Evolutionary conservation across 129 eudicot genomes (phyloP).

Genomic region (Cynara cardunculus): DNA sequence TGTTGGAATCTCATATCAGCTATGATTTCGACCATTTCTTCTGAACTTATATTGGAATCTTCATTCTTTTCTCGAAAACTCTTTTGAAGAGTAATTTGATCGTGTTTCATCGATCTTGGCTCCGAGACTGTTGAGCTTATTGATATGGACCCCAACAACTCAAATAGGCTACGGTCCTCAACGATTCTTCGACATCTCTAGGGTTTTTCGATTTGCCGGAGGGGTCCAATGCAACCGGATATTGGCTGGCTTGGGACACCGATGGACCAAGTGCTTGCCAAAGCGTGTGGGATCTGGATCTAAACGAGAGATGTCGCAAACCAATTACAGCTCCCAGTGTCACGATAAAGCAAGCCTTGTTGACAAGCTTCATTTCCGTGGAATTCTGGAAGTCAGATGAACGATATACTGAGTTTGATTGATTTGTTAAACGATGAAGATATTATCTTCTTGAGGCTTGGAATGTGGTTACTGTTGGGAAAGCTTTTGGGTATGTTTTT

Average conservation of each 20-base stretch:
- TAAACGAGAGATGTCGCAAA: constrained; percentile 15
- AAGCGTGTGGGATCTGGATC: constrained; percentile 20
- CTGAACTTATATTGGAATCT: neutral
- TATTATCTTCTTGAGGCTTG: neutral
- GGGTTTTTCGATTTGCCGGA: constrained; percentile 4
- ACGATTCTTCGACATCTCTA: constrained; percentile 32
- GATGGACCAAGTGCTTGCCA: constrained; percentile 33
- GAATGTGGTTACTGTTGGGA: neutral
- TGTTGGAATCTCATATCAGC: neutral
- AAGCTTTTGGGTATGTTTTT: neutral
- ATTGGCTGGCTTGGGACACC: constrained; percentile 19
- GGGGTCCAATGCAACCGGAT: constrained; percentile 7
- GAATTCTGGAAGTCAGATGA: neutral
- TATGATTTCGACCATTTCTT: neutral
- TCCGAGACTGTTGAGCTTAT: constrained; percentile 8
- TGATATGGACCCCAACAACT: constrained; percentile 64
- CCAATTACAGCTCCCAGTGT: constrained; percentile 34
- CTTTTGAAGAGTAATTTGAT: neutral
- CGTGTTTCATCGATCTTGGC: neutral
- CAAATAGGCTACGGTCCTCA: constrained; percentile 35
- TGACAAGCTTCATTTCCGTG: constrained; percentile 27
- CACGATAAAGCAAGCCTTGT: constrained; percentile 28
- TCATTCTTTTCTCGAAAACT: neutral
- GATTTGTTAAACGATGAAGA: neutral
- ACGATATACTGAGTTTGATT: neutral